These are phyloP conservation scores for Fragaria iinumae DNA, from an alignment of 306 rosid genomes.

Conservation along the genomic window DNA sequence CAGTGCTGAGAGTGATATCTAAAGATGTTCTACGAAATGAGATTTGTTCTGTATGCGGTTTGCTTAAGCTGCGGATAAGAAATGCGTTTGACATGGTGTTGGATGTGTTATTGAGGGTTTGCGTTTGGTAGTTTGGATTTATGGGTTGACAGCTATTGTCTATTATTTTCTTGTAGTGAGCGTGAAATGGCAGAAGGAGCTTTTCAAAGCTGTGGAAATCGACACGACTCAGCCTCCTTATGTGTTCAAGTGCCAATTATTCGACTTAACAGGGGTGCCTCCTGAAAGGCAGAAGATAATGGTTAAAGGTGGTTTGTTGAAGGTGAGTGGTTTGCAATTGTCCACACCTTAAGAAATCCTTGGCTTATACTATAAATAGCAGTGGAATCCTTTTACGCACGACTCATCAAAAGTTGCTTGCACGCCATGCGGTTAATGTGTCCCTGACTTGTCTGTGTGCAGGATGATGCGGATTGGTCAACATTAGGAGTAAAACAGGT, in stretches of 20 bases:
- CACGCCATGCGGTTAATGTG: not conserved
- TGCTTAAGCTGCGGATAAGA: not conserved
- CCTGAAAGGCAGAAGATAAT: constrained; percentile 97
- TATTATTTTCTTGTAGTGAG: constrained; percentile 49
- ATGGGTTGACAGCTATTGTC: constrained; percentile 10
- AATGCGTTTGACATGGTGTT: no score
- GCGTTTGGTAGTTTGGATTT: not conserved
- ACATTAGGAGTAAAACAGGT: constrained; percentile 82
- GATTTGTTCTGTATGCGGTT: not conserved
- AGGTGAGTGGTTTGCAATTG: constrained; percentile 46
- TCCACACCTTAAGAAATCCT: not conserved
- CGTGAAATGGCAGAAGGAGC: constrained; percentile 93
- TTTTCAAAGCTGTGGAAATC: constrained; percentile 71
- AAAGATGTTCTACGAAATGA: not conserved
- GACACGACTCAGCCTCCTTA: constrained; percentile 83
- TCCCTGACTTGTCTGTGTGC: constrained; percentile 26
- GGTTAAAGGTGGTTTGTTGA: constrained; percentile 97
- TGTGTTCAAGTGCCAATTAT: constrained; percentile 94
- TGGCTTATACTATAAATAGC: constrained; percentile 7
- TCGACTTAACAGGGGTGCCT: constrained; percentile 90
- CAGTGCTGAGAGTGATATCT: not conserved
- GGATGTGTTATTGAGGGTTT: not conserved
- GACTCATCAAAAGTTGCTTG: not conserved
- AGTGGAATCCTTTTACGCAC: not conserved
- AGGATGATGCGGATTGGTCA: constrained; percentile 97